Base-by-base conservation (phyloP, 2,329 filamentous ascomycete species). In the Aotearoamyces nothofagi region DNA sequence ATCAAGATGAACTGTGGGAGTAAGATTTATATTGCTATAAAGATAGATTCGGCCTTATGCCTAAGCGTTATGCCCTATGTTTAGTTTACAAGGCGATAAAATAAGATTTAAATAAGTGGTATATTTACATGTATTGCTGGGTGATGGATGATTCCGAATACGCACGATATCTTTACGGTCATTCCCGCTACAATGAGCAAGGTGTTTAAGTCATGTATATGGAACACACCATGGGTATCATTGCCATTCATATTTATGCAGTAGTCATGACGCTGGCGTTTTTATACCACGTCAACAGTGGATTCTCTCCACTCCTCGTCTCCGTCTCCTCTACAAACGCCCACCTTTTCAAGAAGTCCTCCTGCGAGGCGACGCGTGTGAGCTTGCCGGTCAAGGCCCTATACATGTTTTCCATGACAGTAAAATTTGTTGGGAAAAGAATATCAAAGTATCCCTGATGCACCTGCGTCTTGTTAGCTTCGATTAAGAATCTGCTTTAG, bases 401-500 rank as follows among this genome's bases (percentile, higher is more conserved):
- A 57, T 98, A 98, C 42, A 96, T 73, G 44, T 83, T 75, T 54
- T 96, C 84, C 55, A 90, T 78, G 40, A 92, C 77, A 37, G 69
- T 65, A 50, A 98, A 98, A 54, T 98, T 79, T 8, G 90, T 98
- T 0, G 90, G 90, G 58, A 98, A 98, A 49, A 98, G 75, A 44
- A 98, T 94, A 51, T 98, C 92, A 50, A 98, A 98, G 56, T 93
- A 96, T 25, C 90, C 92, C 58, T 98, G 92, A 52, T 96, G 86
- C 26, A 94, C 82, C 82, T 92, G 38, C 12, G 24, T 6, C 13
- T 26, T 17, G 11, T 38, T 32, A 32, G 11, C n/a, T 8, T 11
- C 24, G 19, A 25, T 15, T 25, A 25, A 24, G 22, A n/a, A 27
- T 22, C 11, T 11, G 6, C 5, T 9, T 10, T 15, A 20, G 16